Conservation (phyloP, 2,329 filamentous ascomycete species). For the Cryoendolithus antarcticus region DNA sequence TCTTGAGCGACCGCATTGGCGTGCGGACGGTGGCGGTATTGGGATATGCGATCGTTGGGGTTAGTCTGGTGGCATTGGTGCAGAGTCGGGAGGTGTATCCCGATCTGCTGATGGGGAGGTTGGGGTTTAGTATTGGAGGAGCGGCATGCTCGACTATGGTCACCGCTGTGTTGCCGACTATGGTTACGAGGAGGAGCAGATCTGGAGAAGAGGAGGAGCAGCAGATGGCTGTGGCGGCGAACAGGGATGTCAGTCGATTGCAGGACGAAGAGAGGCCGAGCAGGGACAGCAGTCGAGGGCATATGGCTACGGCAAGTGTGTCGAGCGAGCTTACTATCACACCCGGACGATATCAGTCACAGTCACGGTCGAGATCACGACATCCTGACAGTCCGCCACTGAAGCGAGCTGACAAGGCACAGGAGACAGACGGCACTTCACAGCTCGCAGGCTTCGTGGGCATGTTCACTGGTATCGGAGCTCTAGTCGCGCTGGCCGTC, state of each 20-base stretch:
- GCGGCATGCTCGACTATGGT: conserved; percentile 91
- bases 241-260: conserved; percentile 8
- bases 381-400: no score
- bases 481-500: conserved; percentile 65
- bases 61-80: conserved; percentile 68
- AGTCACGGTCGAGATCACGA: conserved; percentile 9
- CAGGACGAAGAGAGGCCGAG: conserved; percentile 14
- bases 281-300: conserved; percentile 30
- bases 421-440: conserved; percentile 13
- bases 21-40: conserved; percentile 53
- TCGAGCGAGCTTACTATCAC: conserved; percentile 67
- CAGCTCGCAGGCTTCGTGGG: conserved; percentile 81
- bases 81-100: conserved; percentile 82
- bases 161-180: conserved; percentile 75
- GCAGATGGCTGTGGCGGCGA: conserved; percentile 9
- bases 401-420: conserved; percentile 1
- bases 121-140: conserved; percentile 82
- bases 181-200: conserved; percentile 32
- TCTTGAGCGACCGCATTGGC: conserved; percentile 64
- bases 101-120: conserved; percentile 67
- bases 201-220: conserved; percentile 8
- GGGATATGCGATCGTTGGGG: conserved; percentile 70
- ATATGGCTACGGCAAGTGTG: conserved; percentile 53
- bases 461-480: conserved; percentile 83
- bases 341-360: conserved; percentile 38